Evolutionary conservation across 2,329 filamentous ascomycete species (phyloP).

Genomic region (Pseudogymnoascus sp.): DNA sequence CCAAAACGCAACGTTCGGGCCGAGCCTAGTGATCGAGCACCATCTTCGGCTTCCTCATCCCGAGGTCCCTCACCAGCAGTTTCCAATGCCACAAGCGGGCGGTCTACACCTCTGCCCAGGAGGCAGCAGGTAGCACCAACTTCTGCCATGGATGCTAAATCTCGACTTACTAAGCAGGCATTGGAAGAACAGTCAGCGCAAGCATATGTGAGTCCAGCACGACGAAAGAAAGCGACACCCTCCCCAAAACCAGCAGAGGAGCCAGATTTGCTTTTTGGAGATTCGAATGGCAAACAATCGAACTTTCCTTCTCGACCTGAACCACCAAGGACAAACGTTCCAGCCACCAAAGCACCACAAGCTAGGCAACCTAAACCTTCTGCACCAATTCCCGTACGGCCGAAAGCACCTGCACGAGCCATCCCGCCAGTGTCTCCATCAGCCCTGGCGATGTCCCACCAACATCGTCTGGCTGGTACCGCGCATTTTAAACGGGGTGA

Average conservation of each 20-base stretch:
- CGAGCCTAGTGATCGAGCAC: constrained; percentile 16
- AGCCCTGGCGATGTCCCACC: constrained; percentile 66
- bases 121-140: constrained; percentile 48
- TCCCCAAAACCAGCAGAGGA: constrained; percentile 33
- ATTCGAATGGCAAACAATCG: constrained; percentile 14
- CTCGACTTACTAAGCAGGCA: constrained; percentile 61
- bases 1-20: constrained; percentile 26
- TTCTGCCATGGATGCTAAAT: constrained; percentile 38
- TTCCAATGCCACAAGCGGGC: constrained; percentile 34
- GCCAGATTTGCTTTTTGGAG: constrained; percentile 55
- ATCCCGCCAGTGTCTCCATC: constrained; percentile 59
- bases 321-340: constrained; percentile 24
- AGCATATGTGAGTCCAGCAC: constrained; percentile 78
- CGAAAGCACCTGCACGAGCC: constrained; percentile 38
- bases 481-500: constrained; percentile 92
- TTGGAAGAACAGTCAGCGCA: constrained; percentile 74
- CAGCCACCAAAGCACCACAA: constrained; percentile 29
- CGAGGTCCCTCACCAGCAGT: constrained; percentile 44
- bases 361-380: constrained; percentile 35
- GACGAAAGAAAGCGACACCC: constrained; percentile 58
- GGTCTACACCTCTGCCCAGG: constrained; percentile 41
- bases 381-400: constrained; percentile 35
- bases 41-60: constrained; percentile 18
- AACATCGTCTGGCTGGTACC: constrained; percentile 69
- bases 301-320: constrained; percentile 23